Evolutionary conservation across 2,329 filamentous ascomycete genomes (phyloP), one percentile per base, ranked within the genome.

Genomic region (Lojkania enalia): DNA sequence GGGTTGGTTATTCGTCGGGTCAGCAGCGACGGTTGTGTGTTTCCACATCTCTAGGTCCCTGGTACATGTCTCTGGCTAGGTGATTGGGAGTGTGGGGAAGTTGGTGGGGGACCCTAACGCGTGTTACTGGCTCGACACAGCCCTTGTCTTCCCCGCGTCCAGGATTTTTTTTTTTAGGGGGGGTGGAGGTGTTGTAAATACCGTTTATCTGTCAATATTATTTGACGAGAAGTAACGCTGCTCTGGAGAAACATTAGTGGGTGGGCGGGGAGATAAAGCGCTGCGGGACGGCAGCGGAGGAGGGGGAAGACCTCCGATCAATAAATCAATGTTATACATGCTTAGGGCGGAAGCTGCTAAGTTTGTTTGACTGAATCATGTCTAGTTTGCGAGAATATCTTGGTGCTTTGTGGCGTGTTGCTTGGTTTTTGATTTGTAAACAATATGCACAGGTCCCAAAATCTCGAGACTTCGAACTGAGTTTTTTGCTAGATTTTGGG

Each of bases 131-230:
- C 30, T 9, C 30, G 30, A 33, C 30, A 12, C 6, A 15, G 16
- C 30, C 30, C 30, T 15, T 33, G 14, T 15, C 7, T 33, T 33
- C 16, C 30, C 30, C 14, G 14, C 14, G 11, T 33, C 16, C n/a
- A n/a, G n/a, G n/a, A n/a, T n/a, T n/a, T n/a, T n/a, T n/a, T n/a
- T n/a, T n/a, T n/a, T n/a, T n/a, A n/a, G n/a, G n/a, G n/a, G n/a
- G n/a, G n/a, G n/a, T n/a, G n/a, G 31, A 33, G 6, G 5, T 27
- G 12, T 39, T 39, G 36, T 29, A 39, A 9, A 39, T 39, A 29
- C 36, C 5, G 12, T 27, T 39, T 20, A n/a, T n/a, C 19, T 20
- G 33, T 36, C 33, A n/a, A 36, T 36, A 36, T 36, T 15, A 15
- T 15, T 36, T 36, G 33, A 36, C 33, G 21, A 36, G n/a, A n/a